Percentiles rank a stretch among this genome's conserved stretches.
Evolutionary conservation across 179 eudicot genomes (phyloP).

Genomic region (Sideroxylon spinosum): DNA sequence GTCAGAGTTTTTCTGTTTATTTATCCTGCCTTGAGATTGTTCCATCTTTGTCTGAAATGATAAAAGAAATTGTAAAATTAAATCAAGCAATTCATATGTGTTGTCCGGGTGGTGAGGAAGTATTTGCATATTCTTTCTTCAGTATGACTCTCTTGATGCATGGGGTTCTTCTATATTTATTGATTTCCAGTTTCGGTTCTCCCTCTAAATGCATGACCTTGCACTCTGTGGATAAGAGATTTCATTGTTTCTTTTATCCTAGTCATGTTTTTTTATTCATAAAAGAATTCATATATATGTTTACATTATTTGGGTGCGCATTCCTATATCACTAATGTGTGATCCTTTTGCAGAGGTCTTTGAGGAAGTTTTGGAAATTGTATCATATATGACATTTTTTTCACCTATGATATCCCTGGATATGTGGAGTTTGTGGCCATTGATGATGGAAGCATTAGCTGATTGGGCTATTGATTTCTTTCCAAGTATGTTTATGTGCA

Average conservation of each 20-base stretch:
- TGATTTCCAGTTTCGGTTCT: not conserved
- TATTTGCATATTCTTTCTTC: not conserved
- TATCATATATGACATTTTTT: slow-evolving; percentile 95
- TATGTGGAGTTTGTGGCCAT: slow-evolving; percentile 99
- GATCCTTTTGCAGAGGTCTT: slow-evolving; percentile 70
- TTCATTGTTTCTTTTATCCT: not conserved
- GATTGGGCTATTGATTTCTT: slow-evolving; percentile 96
- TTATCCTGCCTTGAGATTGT: no score
- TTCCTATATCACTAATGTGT: not conserved
- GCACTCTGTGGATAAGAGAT: not conserved
- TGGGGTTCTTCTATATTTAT: not conserved
- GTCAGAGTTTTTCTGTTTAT: no score
- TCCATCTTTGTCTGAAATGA: no score
- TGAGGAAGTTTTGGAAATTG: slow-evolving; percentile 97
- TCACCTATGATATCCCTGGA: slow-evolving; percentile 89
- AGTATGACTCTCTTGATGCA: not conserved
- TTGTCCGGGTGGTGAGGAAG: not conserved
- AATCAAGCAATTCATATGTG: no score
- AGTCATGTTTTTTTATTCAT: not conserved
- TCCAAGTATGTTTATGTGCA: slow-evolving; percentile 42
- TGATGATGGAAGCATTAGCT: slow-evolving; percentile 90
- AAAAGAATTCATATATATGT: not conserved
- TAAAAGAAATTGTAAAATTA: no score
- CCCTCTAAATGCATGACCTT: not conserved
- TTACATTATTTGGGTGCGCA: not conserved